A percentile compares a stretch with the other conserved stretches of the same genome.
Evolutionary conservation across 345 rosid genomes (phyloP).

Genomic region (Durio zibethinus): DNA sequence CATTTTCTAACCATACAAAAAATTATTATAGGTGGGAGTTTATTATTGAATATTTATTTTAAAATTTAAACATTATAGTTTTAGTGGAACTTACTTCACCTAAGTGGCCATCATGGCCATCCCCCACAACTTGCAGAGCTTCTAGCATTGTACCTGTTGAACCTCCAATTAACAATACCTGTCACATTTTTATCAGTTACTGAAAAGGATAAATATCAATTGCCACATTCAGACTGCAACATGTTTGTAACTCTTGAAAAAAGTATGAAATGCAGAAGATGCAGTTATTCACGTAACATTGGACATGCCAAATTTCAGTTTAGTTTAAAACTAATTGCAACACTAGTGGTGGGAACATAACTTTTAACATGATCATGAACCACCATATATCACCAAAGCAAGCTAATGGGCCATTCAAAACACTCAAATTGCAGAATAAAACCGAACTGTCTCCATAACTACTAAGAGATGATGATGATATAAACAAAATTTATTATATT

Average conservation of each 20-base stretch:
- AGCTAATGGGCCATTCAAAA: not conserved
- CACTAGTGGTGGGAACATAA: not conserved
- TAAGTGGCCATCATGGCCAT: slow-evolving; percentile 53
- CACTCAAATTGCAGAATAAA: not conserved
- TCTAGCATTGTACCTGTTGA: slow-evolving; percentile 99
- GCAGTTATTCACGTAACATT: not conserved
- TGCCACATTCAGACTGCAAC: not conserved
- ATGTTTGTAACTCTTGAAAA: not conserved
- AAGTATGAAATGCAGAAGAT: not conserved
- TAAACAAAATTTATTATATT: not conserved
- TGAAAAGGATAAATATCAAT: slow-evolving; percentile 6
- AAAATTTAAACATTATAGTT: not conserved
- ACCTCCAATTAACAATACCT: slow-evolving; percentile 93
- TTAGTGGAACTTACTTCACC: slow-evolving; percentile 61
- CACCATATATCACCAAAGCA: not conserved
- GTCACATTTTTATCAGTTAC: slow-evolving; percentile 17
- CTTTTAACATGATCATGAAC: not conserved
- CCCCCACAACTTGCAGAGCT: slow-evolving; percentile 89
- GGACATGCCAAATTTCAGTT: not conserved
- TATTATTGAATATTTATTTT: not conserved
- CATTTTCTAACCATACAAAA: not conserved
- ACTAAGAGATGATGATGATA: not conserved
- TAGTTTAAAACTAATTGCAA: not conserved
- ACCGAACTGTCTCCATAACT: not conserved
- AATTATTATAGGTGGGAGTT: not conserved